These are phyloP conservation scores for Hirsutella rhossiliensis DNA, from an alignment of 2,329 filamentous ascomycete genomes.

Conservation along the genomic window DNA sequence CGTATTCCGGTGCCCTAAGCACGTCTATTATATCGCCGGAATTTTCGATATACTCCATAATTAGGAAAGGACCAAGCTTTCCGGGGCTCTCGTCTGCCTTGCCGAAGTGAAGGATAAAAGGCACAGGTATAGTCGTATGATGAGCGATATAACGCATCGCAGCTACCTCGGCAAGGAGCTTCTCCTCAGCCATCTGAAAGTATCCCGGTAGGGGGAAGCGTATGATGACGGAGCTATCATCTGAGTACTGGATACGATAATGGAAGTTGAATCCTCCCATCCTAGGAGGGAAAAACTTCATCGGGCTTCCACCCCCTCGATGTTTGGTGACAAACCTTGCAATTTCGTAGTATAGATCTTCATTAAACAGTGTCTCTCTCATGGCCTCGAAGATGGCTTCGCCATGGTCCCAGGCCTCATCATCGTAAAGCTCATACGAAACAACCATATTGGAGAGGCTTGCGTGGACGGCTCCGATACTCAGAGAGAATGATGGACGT, in stretches of 20 bases:
- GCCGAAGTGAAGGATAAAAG: constrained; percentile 6
- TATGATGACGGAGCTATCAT: constrained; percentile 2
- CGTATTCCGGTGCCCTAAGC: constrained; percentile 14
- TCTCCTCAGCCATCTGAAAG: constrained; percentile 6
- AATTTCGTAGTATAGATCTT: constrained; percentile 2
- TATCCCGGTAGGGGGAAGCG: constrained; percentile 4
- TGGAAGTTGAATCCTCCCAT: constrained; percentile 1
- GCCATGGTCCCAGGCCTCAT: constrained; percentile 1
- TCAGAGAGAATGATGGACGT: too few species aligned
- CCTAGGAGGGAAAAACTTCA: background rate
- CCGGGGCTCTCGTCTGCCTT: constrained; percentile 5
- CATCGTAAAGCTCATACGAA: constrained; percentile 1
- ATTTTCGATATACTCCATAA: constrained; percentile 9
- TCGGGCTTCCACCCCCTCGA: background rate
- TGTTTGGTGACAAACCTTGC: constrained; percentile 1
- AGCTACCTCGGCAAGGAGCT: constrained; percentile 6
- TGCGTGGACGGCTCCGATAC: too few species aligned
- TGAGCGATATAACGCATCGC: constrained; percentile 4
- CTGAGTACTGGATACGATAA: constrained; percentile 5
- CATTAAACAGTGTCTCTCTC: background rate
- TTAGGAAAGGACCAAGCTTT: constrained; percentile 4
- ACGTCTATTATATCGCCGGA: constrained; percentile 13
- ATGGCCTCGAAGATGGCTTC: constrained; percentile 1
- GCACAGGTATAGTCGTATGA: constrained; percentile 5
- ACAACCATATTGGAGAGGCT: background rate